Evolutionary conservation across 441 rosid species (phyloP).

Genomic region (Eutrema salsugineum): DNA sequence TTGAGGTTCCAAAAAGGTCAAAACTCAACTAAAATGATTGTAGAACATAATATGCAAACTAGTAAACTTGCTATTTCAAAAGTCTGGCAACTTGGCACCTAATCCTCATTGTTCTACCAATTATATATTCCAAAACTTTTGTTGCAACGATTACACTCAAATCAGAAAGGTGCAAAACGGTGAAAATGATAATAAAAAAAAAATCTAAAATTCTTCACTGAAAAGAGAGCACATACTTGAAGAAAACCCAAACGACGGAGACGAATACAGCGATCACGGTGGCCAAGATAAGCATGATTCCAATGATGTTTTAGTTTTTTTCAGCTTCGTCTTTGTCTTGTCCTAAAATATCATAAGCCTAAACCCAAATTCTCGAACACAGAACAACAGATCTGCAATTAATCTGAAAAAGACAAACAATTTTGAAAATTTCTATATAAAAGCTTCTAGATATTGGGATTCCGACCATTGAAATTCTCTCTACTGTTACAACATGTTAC

Average conservation of each 20-base stretch:
- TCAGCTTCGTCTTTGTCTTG: constrained; percentile 2
- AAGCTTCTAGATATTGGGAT: neutral
- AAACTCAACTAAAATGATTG: neutral
- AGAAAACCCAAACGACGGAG: neutral
- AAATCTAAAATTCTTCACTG: too few relatives aligned
- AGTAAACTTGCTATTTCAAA: neutral
- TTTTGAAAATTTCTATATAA: neutral
- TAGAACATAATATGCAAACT: neutral
- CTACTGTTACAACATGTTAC: constrained; percentile 1
- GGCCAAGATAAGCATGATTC: neutral
- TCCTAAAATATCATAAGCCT: neutral
- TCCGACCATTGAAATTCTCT: neutral
- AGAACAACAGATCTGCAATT: neutral
- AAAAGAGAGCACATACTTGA: constrained; percentile 8
- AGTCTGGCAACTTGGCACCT: too few relatives aligned
- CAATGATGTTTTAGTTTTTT: neutral
- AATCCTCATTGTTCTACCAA: neutral
- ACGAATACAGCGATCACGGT: neutral
- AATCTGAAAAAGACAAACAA: neutral
- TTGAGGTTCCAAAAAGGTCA: neutral
- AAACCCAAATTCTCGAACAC: neutral
- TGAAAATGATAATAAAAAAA: too few relatives aligned
- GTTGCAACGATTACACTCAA: too few relatives aligned
- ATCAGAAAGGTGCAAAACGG: too few relatives aligned
- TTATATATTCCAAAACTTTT: neutral